These are phyloP conservation scores for Candida ficus DNA, from an alignment of 805 yeast species.

Conservation along the genomic window DNA sequence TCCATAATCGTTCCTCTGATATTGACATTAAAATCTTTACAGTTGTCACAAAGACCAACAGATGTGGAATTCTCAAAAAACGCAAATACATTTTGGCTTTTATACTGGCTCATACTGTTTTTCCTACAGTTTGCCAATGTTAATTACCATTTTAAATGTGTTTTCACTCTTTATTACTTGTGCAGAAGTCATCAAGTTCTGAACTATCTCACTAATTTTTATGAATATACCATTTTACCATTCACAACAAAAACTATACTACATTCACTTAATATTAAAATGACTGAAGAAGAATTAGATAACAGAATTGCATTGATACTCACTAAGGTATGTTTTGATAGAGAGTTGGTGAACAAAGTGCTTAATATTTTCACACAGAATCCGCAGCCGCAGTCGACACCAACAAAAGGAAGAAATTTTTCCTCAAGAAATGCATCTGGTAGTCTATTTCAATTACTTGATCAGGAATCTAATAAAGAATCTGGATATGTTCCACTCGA, in stretches of 20 bases:
- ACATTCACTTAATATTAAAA: background rate
- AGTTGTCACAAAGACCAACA: constrained; percentile 1
- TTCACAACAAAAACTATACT: constrained; percentile 1
- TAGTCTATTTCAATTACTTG: background rate
- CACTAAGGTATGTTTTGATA: constrained; percentile 6
- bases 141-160: constrained; percentile 13
- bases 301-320: constrained; percentile 1
- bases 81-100: constrained; percentile 17
- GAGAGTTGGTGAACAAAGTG: background rate
- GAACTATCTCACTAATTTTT: constrained; percentile 9
- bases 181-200: constrained; percentile 1
- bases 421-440: background rate
- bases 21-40: constrained; percentile 19
- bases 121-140: constrained; percentile 11
- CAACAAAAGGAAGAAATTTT: background rate
- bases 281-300: constrained; percentile 6
- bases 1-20: constrained; percentile 15
- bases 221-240: constrained; percentile 6
- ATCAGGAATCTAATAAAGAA: background rate
- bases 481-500: background rate
- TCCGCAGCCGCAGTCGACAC: too few species aligned
- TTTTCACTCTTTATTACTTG: constrained; percentile 13
- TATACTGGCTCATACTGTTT: constrained; percentile 17
- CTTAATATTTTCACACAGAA: background rate
- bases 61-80: constrained; percentile 1